Base-by-base conservation (phyloP, 768 basidiomycete species). In the Pulveroboletus sp. region DNA sequence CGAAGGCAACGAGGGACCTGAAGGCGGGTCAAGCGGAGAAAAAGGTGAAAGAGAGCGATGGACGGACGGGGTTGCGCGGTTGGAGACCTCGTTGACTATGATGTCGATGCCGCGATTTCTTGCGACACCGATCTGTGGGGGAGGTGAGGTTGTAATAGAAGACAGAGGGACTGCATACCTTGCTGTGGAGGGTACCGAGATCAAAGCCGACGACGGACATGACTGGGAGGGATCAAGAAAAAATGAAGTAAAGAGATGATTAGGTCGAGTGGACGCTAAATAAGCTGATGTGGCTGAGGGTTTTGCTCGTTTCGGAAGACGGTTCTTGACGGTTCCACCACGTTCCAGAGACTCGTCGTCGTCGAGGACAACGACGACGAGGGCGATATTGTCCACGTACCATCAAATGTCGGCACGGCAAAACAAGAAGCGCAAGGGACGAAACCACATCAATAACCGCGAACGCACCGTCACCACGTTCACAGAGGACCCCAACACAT, bases 51-150 rank as follows among this genome's bases (percentile, higher is more conserved):
- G 10, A 4, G 11, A 10, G 21, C 6, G n/a, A 21, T 8, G 17
- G 8, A 80, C 92, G 64, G 55, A 97, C 93, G 95, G 95, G 24
- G 94, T 98, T 14, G 86, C 81, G 48, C 96, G 88, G 77, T 97
- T 97, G 14, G 94, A 97, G 53, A 94, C 93, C 69, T 99, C 95
- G 70, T 99, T 99, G 53, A 83, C 77, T 75, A 99, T 95, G 71
- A 99, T 93, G 79, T 99, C 95, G 75, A 99, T 95, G 59, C 95
- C 95, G 65, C 91, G 81, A 73, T 90, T 86, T 72, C 93, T 81
- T 17, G 93, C 93, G 57, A 95, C 93, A 75, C 93, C 93, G 68
- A 97, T 93, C 91, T 90, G 57, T 3, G 1, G 6, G n/a, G 28
- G 18, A 2, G 47, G 31, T 54, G 31, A 58, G 43, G 8, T 10